Evolutionary conservation across 106 monocot genomes (phyloP).

Genomic region (Acanthochlamys bracteata): DNA sequence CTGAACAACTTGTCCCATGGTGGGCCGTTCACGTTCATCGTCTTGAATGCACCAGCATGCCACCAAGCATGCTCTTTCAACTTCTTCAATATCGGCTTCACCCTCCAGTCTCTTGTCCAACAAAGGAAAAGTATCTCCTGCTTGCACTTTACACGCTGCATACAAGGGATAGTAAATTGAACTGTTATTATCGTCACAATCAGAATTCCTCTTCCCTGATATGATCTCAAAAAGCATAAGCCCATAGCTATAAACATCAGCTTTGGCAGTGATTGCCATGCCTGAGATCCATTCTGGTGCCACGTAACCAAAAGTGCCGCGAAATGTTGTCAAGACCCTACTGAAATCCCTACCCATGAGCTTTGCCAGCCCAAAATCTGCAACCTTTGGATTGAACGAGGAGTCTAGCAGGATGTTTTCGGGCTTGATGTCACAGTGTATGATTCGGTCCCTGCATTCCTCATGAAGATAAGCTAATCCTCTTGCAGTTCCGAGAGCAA

Average conservation of each 20-base stretch:
- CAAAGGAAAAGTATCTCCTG: background rate
- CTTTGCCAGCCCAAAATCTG: conserved; percentile 24
- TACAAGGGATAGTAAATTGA: background rate
- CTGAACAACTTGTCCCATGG: conserved; percentile 6
- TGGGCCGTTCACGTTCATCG: background rate
- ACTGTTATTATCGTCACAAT: background rate
- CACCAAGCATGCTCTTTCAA: conserved; percentile 1
- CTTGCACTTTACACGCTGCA: background rate
- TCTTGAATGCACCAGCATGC: conserved; percentile 4
- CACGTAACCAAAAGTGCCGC: conserved; percentile 13
- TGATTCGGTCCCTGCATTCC: conserved; percentile 10
- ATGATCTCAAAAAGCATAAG: background rate
- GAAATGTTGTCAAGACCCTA: conserved; percentile 9
- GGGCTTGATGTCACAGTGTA: conserved; percentile 21
- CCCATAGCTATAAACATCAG: background rate
- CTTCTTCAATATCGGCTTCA: background rate
- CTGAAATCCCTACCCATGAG: conserved; percentile 12
- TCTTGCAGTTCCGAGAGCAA: conserved; percentile 17
- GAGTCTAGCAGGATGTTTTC: conserved; percentile 18
- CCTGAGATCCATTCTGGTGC: conserved; percentile 17
- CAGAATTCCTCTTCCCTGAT: background rate
- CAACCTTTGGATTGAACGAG: conserved; percentile 8
- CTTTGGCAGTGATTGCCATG: conserved; percentile 2
- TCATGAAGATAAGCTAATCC: conserved; percentile 20
- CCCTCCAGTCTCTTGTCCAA: background rate